phyloP scores from a whole-genome alignment of 164 flowering plant genomes.

The Vitis amurensis region DNA sequence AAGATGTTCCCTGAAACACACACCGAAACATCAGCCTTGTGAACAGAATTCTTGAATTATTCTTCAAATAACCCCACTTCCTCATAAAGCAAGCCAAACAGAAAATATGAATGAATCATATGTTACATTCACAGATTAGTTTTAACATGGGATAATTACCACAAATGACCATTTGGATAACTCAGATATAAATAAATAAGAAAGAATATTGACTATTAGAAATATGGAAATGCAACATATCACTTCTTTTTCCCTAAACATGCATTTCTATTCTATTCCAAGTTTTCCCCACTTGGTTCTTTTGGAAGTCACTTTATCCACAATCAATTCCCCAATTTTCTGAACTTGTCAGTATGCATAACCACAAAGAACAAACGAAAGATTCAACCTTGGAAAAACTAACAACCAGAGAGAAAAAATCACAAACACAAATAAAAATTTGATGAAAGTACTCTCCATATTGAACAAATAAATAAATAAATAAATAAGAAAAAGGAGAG shows the following conservation, averaged over 20 bases:
- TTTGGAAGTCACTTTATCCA: not conserved
- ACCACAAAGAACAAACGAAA: not conserved
- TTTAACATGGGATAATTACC: not conserved
- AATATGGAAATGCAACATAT: too few species aligned
- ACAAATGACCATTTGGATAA: too few species aligned
- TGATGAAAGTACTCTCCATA: not conserved
- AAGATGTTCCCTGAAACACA: constrained; percentile 75
- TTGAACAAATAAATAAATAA: not conserved
- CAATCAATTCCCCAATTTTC: not conserved
- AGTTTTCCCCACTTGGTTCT: too few species aligned
- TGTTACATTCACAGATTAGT: not conserved
- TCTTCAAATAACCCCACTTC: not conserved
- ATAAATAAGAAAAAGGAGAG: not conserved
- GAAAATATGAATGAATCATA: not conserved
- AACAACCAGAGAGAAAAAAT: not conserved
- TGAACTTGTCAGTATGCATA: not conserved
- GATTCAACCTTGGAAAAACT: not conserved
- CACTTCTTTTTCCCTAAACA: too few species aligned
- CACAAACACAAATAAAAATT: not conserved
- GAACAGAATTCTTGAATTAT: not conserved
- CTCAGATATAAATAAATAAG: too few species aligned
- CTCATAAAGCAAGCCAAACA: not conserved
- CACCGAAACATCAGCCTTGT: not conserved
- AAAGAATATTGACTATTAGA: too few species aligned
- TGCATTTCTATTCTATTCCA: too few species aligned